phyloP scores from a whole-genome alignment of 148 eudicot genomes.

The Mesembryanthemum crystallinum region DNA sequence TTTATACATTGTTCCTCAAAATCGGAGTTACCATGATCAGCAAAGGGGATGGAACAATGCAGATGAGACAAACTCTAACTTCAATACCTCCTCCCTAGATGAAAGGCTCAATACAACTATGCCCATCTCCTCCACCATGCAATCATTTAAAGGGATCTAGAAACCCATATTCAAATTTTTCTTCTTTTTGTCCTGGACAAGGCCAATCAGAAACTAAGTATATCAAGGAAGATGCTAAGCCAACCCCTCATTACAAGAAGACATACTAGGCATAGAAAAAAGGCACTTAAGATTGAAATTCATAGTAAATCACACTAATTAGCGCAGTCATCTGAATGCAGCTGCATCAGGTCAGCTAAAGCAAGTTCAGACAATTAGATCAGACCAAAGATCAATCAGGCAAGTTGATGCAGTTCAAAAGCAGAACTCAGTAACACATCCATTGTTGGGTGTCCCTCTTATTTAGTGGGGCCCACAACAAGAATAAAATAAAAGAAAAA shows the following conservation, averaged over 20 bases:
- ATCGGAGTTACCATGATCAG: too few species aligned
- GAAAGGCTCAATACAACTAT: neutral
- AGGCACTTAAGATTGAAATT: conserved; percentile 3
- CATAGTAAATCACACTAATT: neutral
- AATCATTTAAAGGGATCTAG: neutral
- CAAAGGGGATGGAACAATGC: too few species aligned
- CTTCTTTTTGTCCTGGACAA: neutral
- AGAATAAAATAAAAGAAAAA: neutral
- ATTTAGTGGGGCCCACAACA: neutral
- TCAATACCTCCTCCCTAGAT: neutral
- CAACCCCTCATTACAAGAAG: neutral
- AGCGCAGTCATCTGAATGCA: neutral
- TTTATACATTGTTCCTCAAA: neutral
- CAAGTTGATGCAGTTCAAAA: neutral
- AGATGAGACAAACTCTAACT: neutral
- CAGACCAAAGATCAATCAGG: neutral
- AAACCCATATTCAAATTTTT: neutral
- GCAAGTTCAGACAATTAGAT: conserved; percentile 2
- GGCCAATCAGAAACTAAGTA: conserved; percentile 12
- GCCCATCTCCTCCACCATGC: neutral
- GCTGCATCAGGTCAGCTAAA: neutral
- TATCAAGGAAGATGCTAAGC: conserved; percentile 9
- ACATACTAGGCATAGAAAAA: neutral
- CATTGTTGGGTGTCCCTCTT: too few species aligned
- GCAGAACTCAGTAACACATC: neutral